phyloP scores from a whole-genome alignment of 352 stramenopile genomes.

The Phytophthora sansomeana region DNA sequence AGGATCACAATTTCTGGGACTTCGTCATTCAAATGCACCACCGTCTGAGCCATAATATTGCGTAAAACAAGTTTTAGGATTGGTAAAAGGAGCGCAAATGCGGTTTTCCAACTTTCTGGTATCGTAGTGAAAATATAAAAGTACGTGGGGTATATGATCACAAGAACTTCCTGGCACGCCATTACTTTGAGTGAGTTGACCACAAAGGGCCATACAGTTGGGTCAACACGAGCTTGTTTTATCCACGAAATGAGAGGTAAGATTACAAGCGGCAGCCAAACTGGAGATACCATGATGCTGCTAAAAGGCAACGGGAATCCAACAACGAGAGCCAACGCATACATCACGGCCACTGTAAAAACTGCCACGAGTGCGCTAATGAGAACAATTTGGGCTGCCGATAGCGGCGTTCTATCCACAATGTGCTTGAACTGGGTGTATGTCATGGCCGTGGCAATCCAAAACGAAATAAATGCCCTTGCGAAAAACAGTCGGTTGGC shows the following conservation, averaged over 20 bases:
- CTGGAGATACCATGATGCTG: constrained; percentile 22
- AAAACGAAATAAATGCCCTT: constrained; percentile 21
- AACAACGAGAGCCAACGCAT: constrained; percentile 21
- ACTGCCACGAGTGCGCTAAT: constrained; percentile 13
- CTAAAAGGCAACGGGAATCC: constrained; percentile 50
- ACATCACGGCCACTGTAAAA: constrained; percentile 1
- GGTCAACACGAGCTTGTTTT: constrained; percentile 8
- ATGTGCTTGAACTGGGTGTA: constrained; percentile 32
- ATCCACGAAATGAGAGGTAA: constrained; percentile 12
- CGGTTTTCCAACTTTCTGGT: constrained; percentile 1
- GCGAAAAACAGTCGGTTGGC: constrained; percentile 22
- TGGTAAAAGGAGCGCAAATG: constrained; percentile 37
- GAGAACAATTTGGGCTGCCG: background rate
- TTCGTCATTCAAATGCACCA: constrained; percentile 22
- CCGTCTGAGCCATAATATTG: constrained; percentile 22
- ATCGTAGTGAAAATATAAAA: constrained; percentile 34
- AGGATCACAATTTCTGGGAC: constrained; percentile 40
- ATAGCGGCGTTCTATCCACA: constrained; percentile 10
- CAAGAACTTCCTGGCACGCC: constrained; percentile 24
- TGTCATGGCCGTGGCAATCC: constrained; percentile 14
- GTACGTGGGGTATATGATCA: constrained; percentile 41
- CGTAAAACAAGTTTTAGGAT: constrained; percentile 38
- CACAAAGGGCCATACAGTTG: constrained; percentile 1
- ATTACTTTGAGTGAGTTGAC: constrained; percentile 23
- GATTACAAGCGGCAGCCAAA: constrained; percentile 18